Percentiles rank a stretch among this genome's conserved stretches.
phyloP scores from a whole-genome alignment of 371 early-diverging fungal genomes.

The Lichtheimia ramosa region DNA sequence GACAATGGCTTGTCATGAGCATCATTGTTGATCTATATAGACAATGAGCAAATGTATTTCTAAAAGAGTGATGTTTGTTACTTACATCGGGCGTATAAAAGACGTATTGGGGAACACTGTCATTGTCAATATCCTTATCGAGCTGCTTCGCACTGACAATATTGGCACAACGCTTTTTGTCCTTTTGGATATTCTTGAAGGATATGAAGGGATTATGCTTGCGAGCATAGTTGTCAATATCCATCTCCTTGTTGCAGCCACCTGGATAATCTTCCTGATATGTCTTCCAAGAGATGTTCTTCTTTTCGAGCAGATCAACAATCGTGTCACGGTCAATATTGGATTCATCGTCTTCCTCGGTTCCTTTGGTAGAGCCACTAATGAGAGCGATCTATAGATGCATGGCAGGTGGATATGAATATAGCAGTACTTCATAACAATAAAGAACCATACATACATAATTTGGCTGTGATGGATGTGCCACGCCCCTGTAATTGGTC shows the following conservation, averaged over 20 bases:
- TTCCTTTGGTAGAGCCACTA: slow-evolving; percentile 49
- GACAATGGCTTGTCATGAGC: slow-evolving; percentile 56
- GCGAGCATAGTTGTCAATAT: slow-evolving; percentile 37
- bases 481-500: slow-evolving; percentile 37
- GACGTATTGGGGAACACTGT: slow-evolving; percentile 54
- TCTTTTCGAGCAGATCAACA: slow-evolving; percentile 66
- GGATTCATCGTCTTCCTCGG: slow-evolving; percentile 36
- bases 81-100: slow-evolving; percentile 57
- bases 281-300: slow-evolving; percentile 62
- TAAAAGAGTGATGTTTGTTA: slow-evolving; percentile 15
- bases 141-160: slow-evolving; percentile 54
- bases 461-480: slow-evolving; percentile 45
- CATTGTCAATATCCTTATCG: slow-evolving; percentile 44
- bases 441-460: slow-evolving; percentile 25
- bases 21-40: slow-evolving; percentile 47
- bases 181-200: slow-evolving; percentile 45
- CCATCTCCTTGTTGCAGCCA: slow-evolving; percentile 29
- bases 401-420: background rate
- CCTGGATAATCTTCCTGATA: slow-evolving; percentile 68
- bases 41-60: background rate
- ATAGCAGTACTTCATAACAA: background rate
- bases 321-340: slow-evolving; percentile 41
- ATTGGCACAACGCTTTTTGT: slow-evolving; percentile 47
- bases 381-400: slow-evolving; percentile 32
- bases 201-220: slow-evolving; percentile 68